phyloP scores from a whole-genome alignment of 2,329 filamentous ascomycete species.

The Trichoderma sp. region DNA sequence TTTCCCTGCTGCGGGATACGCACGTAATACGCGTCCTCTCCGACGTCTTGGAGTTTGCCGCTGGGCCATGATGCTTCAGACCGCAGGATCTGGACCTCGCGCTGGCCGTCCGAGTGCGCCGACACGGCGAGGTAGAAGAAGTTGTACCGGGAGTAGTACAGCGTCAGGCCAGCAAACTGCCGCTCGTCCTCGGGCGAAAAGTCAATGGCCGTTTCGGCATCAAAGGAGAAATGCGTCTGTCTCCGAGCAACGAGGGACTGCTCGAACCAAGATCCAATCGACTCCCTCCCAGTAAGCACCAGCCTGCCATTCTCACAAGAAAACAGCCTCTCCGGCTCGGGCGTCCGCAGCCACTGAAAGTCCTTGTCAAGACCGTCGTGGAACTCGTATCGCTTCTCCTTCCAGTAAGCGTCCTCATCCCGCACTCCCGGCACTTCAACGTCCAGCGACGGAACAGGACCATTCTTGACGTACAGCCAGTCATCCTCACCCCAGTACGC shows the following conservation, averaged over 20 bases:
- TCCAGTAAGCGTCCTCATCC: slow-evolving; percentile 56
- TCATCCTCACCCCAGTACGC: slow-evolving; percentile 61
- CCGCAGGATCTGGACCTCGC: slow-evolving; percentile 59
- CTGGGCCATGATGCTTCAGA: slow-evolving; percentile 61
- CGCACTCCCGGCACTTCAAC: slow-evolving; percentile 53
- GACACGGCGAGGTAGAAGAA: slow-evolving; percentile 66
- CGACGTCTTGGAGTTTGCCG: slow-evolving; percentile 51
- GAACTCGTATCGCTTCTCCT: slow-evolving; percentile 52
- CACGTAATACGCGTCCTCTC: slow-evolving; percentile 9
- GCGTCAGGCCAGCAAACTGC: slow-evolving; percentile 62
- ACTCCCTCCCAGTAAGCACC: slow-evolving; percentile 54
- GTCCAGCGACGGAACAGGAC: slow-evolving; percentile 56
- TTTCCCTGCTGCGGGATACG: slow-evolving; percentile 54
- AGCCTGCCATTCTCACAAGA: slow-evolving; percentile 45
- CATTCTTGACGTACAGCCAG: slow-evolving; percentile 64
- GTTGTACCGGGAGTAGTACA: slow-evolving; percentile 66
- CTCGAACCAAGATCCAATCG: slow-evolving; percentile 61
- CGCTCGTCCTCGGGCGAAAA: slow-evolving; percentile 61
- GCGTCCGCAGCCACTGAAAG: slow-evolving; percentile 61
- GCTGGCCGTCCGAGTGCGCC: slow-evolving; percentile 54
- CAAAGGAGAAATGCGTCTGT: slow-evolving; percentile 62
- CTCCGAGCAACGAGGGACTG: slow-evolving; percentile 58
- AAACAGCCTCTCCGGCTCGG: slow-evolving; percentile 58
- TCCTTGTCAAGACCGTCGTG: slow-evolving; percentile 50
- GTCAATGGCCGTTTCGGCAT: slow-evolving; percentile 58